Conservation (phyloP, 1,139 yeast genomes). For the Suhomyces yuchorum region DNA sequence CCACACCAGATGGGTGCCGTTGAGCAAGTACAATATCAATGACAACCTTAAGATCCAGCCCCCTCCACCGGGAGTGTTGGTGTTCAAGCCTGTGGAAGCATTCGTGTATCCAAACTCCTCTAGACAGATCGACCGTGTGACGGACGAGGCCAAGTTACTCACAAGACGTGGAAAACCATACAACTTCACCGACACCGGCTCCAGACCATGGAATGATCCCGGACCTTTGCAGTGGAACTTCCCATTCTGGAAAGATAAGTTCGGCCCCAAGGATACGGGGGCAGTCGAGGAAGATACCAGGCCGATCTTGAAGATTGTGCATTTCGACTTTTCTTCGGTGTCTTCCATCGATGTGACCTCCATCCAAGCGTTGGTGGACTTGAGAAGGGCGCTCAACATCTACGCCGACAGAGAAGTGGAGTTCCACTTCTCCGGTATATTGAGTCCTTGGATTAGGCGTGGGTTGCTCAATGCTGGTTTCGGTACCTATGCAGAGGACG, state of each 20-base stretch:
- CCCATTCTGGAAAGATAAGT: slow-evolving; percentile 31
- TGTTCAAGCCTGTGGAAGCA: slow-evolving; percentile 79
- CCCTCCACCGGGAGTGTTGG: slow-evolving; percentile 91
- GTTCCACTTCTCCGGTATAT: slow-evolving; percentile 83
- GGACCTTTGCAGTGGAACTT: slow-evolving; percentile 58
- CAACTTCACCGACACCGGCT: slow-evolving; percentile 52
- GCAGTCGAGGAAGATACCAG: slow-evolving; percentile 48
- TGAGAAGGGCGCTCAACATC: slow-evolving; percentile 67
- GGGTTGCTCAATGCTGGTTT: slow-evolving; percentile 77
- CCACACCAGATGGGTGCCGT: slow-evolving; percentile 82
- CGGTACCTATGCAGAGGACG: slow-evolving; percentile 58
- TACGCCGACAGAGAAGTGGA: slow-evolving; percentile 86
- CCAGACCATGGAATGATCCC: slow-evolving; percentile 91
- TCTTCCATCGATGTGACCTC: slow-evolving; percentile 79
- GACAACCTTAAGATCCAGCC: slow-evolving; percentile 58
- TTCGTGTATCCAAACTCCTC: slow-evolving; percentile 84
- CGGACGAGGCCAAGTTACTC: slow-evolving; percentile 62
- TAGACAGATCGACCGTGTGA: slow-evolving; percentile 65
- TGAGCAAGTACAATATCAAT: slow-evolving; percentile 59
- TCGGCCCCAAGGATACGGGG: slow-evolving; percentile 18
- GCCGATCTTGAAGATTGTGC: slow-evolving; percentile 70
- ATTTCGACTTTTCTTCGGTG: slow-evolving; percentile 79
- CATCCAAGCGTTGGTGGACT: slow-evolving; percentile 74
- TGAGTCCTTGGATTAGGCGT: slow-evolving; percentile 85
- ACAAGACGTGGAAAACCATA: slow-evolving; percentile 65